A percentile compares a stretch with the other conserved stretches of the same genome.
phyloP scores from a whole-genome alignment of 495 filamentous ascomycete genomes.

The Lepidopterella palustris region DNA sequence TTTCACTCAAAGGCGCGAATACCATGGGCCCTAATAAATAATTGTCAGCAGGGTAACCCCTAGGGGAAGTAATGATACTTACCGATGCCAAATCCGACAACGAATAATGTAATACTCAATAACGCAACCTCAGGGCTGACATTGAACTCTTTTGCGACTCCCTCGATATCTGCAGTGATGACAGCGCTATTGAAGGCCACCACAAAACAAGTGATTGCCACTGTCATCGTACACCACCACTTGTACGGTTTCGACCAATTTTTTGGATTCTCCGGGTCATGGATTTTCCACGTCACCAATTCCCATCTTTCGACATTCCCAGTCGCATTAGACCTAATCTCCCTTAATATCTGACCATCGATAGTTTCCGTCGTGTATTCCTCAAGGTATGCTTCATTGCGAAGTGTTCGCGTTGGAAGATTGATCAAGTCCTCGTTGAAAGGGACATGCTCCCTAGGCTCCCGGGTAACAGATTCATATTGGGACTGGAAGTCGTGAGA shows the following conservation, averaged over 20 bases:
- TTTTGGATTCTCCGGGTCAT: constrained; percentile 62
- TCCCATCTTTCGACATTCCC: constrained; percentile 56
- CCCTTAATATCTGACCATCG: constrained; percentile 53
- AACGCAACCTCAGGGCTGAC: constrained; percentile 62
- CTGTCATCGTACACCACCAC: constrained; percentile 64
- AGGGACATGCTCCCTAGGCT: not conserved
- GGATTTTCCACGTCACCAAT: constrained; percentile 63
- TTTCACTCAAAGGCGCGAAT: constrained; percentile 71
- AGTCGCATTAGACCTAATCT: constrained; percentile 45
- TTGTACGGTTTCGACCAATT: constrained; percentile 59
- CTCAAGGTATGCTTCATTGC: constrained; percentile 49
- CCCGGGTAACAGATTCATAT: not conserved
- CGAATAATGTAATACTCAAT: constrained; percentile 61
- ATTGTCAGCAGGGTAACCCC: not conserved
- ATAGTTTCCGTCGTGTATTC: constrained; percentile 60
- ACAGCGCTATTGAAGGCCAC: constrained; percentile 59
- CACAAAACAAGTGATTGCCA: constrained; percentile 57
- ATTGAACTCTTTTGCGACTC: constrained; percentile 53
- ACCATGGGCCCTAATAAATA: constrained; percentile 58
- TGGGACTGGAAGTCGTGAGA: not conserved
- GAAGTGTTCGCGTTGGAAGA: constrained; percentile 59
- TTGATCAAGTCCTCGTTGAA: constrained; percentile 37
- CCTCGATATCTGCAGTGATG: constrained; percentile 61
- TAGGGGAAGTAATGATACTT: constrained; percentile 20
- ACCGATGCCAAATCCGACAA: constrained; percentile 73